Conservation (phyloP, 2,329 filamentous ascomycete species). For the Bipolaris victoriae region DNA sequence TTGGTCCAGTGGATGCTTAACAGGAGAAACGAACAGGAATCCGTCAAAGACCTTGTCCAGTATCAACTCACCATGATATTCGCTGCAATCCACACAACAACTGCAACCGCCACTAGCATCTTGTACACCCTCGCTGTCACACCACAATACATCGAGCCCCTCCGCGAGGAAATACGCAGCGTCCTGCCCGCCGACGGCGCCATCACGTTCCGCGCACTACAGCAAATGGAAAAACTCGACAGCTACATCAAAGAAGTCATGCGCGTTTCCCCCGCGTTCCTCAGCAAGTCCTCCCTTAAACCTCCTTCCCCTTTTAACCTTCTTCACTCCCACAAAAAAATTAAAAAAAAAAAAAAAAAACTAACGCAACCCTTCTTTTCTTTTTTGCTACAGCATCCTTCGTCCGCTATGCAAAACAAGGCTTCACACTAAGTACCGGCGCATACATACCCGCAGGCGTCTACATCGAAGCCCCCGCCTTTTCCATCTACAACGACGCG, state of each 20-base stretch:
- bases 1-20: neutral
- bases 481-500: slow-evolving; percentile 35
- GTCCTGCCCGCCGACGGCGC: neutral
- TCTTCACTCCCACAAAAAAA: too few relatives aligned
- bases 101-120: neutral
- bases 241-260: slow-evolving; percentile 1
- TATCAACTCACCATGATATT: neutral
- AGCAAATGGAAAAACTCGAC: neutral
- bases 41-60: neutral
- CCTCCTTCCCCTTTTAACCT: too few relatives aligned
- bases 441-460: slow-evolving; percentile 52
- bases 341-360: too few relatives aligned
- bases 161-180: neutral
- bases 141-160: neutral
- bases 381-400: slow-evolving; percentile 37
- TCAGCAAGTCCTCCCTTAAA: slow-evolving; percentile 19
- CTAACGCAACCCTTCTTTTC: neutral
- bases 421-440: slow-evolving; percentile 61
- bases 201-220: neutral
- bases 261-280: slow-evolving; percentile 33
- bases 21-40: neutral
- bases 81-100: neutral
- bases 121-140: neutral
- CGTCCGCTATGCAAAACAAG: slow-evolving; percentile 57
- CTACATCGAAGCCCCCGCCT: slow-evolving; percentile 37